Evolutionary conservation across 441 rosid species (phyloP).

Genomic region (Pelargonium citronellum): DNA sequence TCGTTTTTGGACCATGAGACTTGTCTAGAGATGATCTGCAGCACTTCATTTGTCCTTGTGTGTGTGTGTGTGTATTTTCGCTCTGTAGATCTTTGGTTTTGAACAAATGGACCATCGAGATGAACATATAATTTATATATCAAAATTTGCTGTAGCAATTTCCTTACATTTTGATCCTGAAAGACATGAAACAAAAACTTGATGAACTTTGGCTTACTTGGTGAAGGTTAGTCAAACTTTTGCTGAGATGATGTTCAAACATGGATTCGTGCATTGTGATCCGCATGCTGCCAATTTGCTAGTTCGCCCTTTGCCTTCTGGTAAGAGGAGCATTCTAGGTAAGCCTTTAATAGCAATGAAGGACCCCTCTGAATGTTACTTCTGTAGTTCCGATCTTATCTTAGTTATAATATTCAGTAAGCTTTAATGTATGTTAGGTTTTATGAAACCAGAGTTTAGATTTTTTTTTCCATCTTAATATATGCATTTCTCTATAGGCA

Average conservation of each 20-base stretch:
- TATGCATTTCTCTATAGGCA: conserved; percentile 33
- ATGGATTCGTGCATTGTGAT: conserved; percentile 95
- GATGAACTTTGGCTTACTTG: conserved; percentile 10
- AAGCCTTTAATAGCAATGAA: conserved; percentile 20
- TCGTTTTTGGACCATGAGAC: no score
- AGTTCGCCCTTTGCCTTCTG: conserved; percentile 69
- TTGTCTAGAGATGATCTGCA: no score
- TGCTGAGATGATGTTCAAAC: conserved; percentile 97
- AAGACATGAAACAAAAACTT: not conserved
- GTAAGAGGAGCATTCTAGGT: conserved; percentile 54
- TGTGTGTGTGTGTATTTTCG: not conserved
- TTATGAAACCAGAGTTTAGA: not conserved
- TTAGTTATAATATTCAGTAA: not conserved
- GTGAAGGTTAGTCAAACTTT: conserved; percentile 77
- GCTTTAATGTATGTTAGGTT: conserved; percentile 10
- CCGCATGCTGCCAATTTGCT: conserved; percentile 97
- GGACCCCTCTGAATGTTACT: not conserved
- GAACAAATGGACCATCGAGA: not conserved
- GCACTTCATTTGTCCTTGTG: no score
- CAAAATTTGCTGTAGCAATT: not conserved
- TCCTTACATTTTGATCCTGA: not conserved
- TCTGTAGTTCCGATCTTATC: not conserved
- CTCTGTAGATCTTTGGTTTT: not conserved
- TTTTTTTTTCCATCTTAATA: conserved; percentile 11
- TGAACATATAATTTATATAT: not conserved